phyloP scores from a whole-genome alignment of 1,139 yeast genomes.

The Suhomyces anneliseae region DNA sequence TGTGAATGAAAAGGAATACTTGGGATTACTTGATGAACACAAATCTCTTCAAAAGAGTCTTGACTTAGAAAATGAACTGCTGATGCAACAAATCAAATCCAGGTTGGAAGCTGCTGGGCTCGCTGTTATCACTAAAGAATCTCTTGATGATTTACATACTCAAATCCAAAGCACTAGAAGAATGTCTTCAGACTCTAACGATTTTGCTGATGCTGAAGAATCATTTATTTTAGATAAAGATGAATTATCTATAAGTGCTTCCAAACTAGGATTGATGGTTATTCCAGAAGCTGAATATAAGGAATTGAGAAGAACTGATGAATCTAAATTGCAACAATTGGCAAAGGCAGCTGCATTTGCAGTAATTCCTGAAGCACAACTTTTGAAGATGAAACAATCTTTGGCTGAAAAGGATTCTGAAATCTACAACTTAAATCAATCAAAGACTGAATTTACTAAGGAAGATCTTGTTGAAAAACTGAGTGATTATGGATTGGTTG shows the following conservation, averaged over 20 bases:
- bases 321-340: slow-evolving; percentile 16
- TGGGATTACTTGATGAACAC: slow-evolving; percentile 5
- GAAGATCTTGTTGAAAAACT: slow-evolving; percentile 34
- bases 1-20: slow-evolving; percentile 22
- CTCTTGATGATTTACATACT: slow-evolving; percentile 11
- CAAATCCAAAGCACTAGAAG: background rate
- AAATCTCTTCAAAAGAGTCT: background rate
- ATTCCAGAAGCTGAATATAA: slow-evolving; percentile 27
- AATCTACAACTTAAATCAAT: slow-evolving; percentile 25
- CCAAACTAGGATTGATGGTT: slow-evolving; percentile 39
- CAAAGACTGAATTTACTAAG: slow-evolving; percentile 19
- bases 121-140: slow-evolving; percentile 33
- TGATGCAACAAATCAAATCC: slow-evolving; percentile 2
- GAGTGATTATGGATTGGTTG: slow-evolving; percentile 39
- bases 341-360: slow-evolving; percentile 18
- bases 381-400: slow-evolving; percentile 31
- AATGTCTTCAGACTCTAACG: slow-evolving; percentile 9
- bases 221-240: slow-evolving; percentile 31
- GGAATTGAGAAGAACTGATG: slow-evolving; percentile 16
- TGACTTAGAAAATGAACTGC: slow-evolving; percentile 1
- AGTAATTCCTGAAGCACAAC: slow-evolving; percentile 26
- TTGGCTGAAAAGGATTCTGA: slow-evolving; percentile 36
- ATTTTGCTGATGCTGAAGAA: slow-evolving; percentile 37
- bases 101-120: slow-evolving; percentile 29
- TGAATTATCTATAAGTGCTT: slow-evolving; percentile 31